Evolutionary conservation across 2,329 filamentous ascomycete species (phyloP).

Genomic region (Cordyceps cicadae): DNA sequence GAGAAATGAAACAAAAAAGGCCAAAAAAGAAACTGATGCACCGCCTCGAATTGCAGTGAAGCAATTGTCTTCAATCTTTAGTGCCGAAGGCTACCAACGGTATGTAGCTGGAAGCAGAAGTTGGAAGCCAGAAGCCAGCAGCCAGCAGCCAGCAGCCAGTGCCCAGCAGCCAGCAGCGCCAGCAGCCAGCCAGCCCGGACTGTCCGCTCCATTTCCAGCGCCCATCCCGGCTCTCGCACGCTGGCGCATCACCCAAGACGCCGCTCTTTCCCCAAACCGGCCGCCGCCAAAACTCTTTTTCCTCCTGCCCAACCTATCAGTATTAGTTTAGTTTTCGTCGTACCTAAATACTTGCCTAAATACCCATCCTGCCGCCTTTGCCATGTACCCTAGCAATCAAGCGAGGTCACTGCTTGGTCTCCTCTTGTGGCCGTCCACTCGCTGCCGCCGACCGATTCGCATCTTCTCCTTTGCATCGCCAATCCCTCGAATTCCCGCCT

Average conservation of each 20-base stretch:
- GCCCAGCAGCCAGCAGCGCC: neutral
- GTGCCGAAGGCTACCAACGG: no score
- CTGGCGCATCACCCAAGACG: neutral
- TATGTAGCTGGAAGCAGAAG: no score
- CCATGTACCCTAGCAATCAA: no score
- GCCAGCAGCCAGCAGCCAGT: neutral
- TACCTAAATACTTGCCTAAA: neutral
- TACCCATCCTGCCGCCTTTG: neutral
- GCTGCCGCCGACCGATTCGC: neutral
- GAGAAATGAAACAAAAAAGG: no score
- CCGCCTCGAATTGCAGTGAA: no score
- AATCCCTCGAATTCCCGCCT: neutral
- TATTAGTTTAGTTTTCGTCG: neutral
- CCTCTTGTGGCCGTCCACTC: neutral
- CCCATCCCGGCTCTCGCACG: conserved; percentile 4
- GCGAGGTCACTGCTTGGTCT: neutral
- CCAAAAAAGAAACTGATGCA: no score
- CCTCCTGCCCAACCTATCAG: neutral
- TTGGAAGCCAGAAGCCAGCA: no score
- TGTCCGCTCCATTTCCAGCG: neutral
- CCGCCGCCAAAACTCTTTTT: conserved; percentile 9
- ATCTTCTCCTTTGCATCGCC: neutral
- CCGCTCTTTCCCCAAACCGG: conserved; percentile 8
- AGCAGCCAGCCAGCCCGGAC: neutral
- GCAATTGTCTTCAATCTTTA: no score